phyloP scores from a whole-genome alignment of 208 protist species.

The Leishmania gerbilli region DNA sequence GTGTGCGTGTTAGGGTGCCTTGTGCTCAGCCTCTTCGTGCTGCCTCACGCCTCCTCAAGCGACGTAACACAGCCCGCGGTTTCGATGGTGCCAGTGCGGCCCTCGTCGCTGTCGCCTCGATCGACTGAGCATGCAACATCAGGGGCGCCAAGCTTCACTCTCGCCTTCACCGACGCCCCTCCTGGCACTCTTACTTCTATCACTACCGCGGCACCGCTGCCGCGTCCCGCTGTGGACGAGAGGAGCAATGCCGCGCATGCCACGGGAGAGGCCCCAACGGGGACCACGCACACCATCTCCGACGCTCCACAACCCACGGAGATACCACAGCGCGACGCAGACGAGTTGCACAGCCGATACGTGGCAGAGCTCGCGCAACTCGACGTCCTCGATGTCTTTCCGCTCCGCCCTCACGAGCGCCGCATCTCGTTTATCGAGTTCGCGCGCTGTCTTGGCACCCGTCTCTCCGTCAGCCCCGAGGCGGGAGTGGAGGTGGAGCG shows the following conservation, averaged over 20 bases:
- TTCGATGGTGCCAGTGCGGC: neutral
- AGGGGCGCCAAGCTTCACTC: neutral
- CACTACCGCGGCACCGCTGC: neutral
- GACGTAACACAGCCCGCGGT: neutral
- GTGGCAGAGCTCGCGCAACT: constrained; percentile 3
- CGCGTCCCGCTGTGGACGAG: neutral
- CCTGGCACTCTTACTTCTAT: neutral
- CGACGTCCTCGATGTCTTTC: constrained; percentile 21
- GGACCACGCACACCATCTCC: neutral
- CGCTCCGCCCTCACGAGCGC: constrained; percentile 18
- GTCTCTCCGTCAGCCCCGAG: constrained; percentile 26
- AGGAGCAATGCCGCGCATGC: neutral
- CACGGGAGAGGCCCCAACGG: neutral
- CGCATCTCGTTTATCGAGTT: constrained; percentile 32
- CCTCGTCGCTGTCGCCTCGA: neutral
- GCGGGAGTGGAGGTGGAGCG: constrained; percentile 16
- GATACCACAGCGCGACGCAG: neutral
- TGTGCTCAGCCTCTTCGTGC: neutral
- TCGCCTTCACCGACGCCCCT: neutral
- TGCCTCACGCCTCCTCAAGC: neutral
- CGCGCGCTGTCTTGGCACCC: constrained; percentile 18
- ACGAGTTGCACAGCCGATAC: constrained; percentile 9
- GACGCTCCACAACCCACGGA: neutral
- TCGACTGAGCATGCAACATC: neutral
- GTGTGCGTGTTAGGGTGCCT: neutral